These are phyloP conservation scores for Diaporthe sp. DNA, from an alignment of 2,329 filamentous ascomycete genomes.

Conservation along the genomic window DNA sequence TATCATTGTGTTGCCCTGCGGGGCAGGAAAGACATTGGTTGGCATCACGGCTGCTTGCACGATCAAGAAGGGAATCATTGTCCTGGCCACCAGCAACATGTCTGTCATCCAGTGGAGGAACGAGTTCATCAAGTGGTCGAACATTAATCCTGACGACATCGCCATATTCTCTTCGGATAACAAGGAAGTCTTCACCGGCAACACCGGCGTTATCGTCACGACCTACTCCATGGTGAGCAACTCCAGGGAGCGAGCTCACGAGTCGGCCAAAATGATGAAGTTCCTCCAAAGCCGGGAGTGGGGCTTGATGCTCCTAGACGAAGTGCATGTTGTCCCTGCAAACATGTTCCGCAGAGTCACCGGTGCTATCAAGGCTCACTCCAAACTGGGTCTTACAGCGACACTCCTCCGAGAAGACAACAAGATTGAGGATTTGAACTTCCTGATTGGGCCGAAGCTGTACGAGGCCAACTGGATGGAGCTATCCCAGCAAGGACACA, in stretches of 20 bases:
- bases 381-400: conserved; percentile 93
- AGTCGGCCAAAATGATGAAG: conserved; percentile 97
- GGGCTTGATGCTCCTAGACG: conserved; percentile 97
- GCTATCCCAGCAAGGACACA: conserved; percentile 94
- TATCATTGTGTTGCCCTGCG: conserved; percentile 96
- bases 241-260: conserved; percentile 87
- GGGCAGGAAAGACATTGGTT: conserved; percentile 96
- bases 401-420: conserved; percentile 96
- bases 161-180: conserved; percentile 95
- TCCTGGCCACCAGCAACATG: conserved; percentile 97
- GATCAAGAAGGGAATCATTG: conserved; percentile 95
- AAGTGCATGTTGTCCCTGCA: conserved; percentile 97
- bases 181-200: conserved; percentile 86
- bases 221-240: conserved; percentile 99
- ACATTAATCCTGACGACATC: conserved; percentile 92
- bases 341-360: conserved; percentile 97
- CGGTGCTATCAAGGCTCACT: conserved; percentile 92
- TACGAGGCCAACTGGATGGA: conserved; percentile 99
- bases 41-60: conserved; percentile 99
- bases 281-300: conserved; percentile 92
- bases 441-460: conserved; percentile 95
- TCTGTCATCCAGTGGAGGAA: conserved; percentile 97
- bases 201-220: conserved; percentile 95
- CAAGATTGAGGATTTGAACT: conserved; percentile 98
- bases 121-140: conserved; percentile 98